A percentile compares a stretch with the other conserved stretches of the same genome.
phyloP scores from a whole-genome alignment of 2,329 filamentous ascomycete genomes.

The Zarea fungicola region DNA sequence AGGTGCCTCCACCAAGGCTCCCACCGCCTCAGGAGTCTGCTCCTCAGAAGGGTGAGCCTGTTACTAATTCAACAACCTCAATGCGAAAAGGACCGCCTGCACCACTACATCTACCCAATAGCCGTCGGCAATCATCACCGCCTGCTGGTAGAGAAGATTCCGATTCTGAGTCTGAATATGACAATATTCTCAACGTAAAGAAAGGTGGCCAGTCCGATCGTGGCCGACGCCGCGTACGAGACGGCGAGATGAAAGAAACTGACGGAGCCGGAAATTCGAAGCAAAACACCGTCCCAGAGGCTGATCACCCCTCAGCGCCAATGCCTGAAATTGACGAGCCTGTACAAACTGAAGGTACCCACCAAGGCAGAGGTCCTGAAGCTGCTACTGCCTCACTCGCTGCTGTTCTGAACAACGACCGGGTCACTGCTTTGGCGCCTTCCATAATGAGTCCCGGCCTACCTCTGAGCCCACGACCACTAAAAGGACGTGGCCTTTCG shows the following conservation, averaged over 20 bases:
- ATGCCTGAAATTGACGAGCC: not conserved
- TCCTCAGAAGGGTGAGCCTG: slow-evolving; percentile 37
- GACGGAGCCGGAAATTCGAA: not conserved
- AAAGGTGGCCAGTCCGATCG: slow-evolving; percentile 57
- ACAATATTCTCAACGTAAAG: slow-evolving; percentile 67
- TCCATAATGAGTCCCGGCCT: slow-evolving; percentile 55
- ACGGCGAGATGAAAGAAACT: slow-evolving; percentile 57
- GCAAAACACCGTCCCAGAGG: not conserved
- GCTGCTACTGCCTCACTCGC: slow-evolving; percentile 46
- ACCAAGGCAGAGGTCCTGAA: slow-evolving; percentile 24
- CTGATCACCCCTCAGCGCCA: not conserved
- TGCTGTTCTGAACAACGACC: slow-evolving; percentile 41
- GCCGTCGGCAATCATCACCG: slow-evolving; percentile 19
- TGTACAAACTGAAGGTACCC: not conserved
- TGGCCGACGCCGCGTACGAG: slow-evolving; percentile 76
- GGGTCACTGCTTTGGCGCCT: slow-evolving; percentile 30
- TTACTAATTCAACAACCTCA: slow-evolving; percentile 40
- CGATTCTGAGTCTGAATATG: slow-evolving; percentile 75
- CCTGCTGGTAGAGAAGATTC: slow-evolving; percentile 44
- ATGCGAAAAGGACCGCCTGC: slow-evolving; percentile 78
- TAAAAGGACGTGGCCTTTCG: slow-evolving; percentile 50
- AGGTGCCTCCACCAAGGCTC: slow-evolving; percentile 46
- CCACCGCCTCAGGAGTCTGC: slow-evolving; percentile 39
- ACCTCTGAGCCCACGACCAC: slow-evolving; percentile 55
- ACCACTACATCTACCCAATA: slow-evolving; percentile 62